Evolutionary conservation across 148 eudicot species (phyloP).

Genomic region (Amaranthus palmeri): DNA sequence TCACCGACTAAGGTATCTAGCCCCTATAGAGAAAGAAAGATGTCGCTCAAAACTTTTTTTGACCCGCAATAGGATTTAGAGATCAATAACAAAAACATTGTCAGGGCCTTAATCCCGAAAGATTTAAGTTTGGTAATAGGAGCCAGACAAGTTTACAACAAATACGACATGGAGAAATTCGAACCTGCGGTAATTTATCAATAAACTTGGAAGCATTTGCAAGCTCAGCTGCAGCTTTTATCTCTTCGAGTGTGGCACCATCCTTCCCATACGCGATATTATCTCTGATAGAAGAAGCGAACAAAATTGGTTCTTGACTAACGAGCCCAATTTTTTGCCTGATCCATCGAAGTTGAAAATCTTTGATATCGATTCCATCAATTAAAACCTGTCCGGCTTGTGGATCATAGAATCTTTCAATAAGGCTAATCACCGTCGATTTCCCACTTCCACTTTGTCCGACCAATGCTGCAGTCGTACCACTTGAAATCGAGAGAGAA

Average conservation of each 20-base stretch:
- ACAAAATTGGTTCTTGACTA: conserved; percentile 69
- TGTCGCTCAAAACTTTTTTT: background rate
- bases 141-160: background rate
- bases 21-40: conserved; percentile 38
- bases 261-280: conserved; percentile 61
- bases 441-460: conserved; percentile 78
- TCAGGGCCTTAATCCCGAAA: no score
- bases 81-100: no score
- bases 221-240: conserved; percentile 49
- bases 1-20: conserved; percentile 82
- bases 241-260: conserved; percentile 46
- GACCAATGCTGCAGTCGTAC: conserved; percentile 62
- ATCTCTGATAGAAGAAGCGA: conserved; percentile 51
- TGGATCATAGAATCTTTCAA: conserved; percentile 76
- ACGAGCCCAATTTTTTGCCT: conserved; percentile 61
- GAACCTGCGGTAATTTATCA: conserved; percentile 61
- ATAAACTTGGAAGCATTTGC: conserved; percentile 63
- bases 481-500: conserved; percentile 45
- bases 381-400: conserved; percentile 55
- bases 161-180: background rate
- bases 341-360: conserved; percentile 60
- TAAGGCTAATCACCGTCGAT: conserved; percentile 55
- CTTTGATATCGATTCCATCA: conserved; percentile 56
- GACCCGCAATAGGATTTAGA: background rate
- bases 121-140: no score